Base-by-base conservation (phyloP, 805 yeast species). In the Tetrapisispora namnaoensis region DNA sequence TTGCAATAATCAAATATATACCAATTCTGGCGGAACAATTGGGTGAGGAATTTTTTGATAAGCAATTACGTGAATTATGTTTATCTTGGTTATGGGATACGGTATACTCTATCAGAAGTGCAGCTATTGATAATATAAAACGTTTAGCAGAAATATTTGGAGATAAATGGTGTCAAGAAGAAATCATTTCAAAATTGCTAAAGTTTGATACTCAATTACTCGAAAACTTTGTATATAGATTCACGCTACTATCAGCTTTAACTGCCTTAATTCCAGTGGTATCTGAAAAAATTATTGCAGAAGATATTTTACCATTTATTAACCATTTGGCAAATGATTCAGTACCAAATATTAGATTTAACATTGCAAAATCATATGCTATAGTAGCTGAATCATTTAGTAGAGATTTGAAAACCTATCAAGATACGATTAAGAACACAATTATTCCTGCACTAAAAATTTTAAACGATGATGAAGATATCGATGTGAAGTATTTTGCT, bases 1-100 rank as follows among this genome's bases (percentile, higher is more conserved):
- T 93, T 64, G 98, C 98, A 10, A 93, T 93, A 53, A 93, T 93
- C 61, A 95, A 93, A 66, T 93, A 93, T 70, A 89, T 90, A 56
- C 99, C 99, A 28, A 76, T 93, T 55, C 74, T 93, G 56, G 97
- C 98, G 6, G 86, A 86, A 60, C 98, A 95, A 70, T 75, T 93
- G 51, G 99, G 99, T 28, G 90, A 86, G 47, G 81, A 87, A 34
- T 89, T 91, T 62, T 93, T 93, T 69, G 93, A 93, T 66, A 86
- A 87, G 63, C 95, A 90, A 59, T 74, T 95, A 56, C 89, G 95
- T 55, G 82, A 86, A 44, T 74, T 93, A 58, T 95, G 96, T 60
- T 78, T 93, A 78, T 85, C 90, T 17, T 93, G 99, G 98, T 74
- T 93, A 55, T 90, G 97, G 96, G 99, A 93, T 70, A 86, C 91